Evolutionary conservation across 1,284 basidiomycete genomes (phyloP).

Genomic region (Cystobasidiaceae sp.): DNA sequence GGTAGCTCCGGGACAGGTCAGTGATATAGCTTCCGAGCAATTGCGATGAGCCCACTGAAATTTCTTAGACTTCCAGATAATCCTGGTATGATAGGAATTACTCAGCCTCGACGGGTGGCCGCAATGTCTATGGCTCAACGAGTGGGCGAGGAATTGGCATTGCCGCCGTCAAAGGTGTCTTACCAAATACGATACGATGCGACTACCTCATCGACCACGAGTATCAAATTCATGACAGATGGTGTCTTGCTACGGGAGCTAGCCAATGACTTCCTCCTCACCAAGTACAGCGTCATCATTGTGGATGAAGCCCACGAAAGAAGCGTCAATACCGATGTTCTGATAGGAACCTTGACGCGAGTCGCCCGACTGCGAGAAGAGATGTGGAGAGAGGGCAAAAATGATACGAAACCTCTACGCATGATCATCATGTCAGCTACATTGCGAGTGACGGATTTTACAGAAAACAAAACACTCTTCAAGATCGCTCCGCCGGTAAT

Average conservation of each 20-base stretch:
- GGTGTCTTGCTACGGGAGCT: slow-evolving; percentile 93
- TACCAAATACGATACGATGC: slow-evolving; percentile 98
- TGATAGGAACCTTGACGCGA: slow-evolving; percentile 90
- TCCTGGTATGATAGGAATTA: slow-evolving; percentile 96
- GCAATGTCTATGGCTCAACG: slow-evolving; percentile 92
- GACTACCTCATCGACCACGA: slow-evolving; percentile 78
- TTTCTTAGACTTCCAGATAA: slow-evolving; percentile 59
- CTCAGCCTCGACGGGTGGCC: slow-evolving; percentile 94
- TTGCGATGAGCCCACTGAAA: background rate
- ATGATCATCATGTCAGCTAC: slow-evolving; percentile 99
- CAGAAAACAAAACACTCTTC: slow-evolving; percentile 79
- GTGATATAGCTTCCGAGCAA: background rate
- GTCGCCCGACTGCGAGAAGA: slow-evolving; percentile 82
- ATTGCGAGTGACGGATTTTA: slow-evolving; percentile 87
- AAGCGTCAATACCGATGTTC: slow-evolving; percentile 95
- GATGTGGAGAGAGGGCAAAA: slow-evolving; percentile 71
- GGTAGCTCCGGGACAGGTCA: slow-evolving; percentile 71
- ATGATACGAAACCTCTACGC: slow-evolving; percentile 69
- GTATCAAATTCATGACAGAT: slow-evolving; percentile 99
- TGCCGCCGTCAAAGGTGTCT: slow-evolving; percentile 68
- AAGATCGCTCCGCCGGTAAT: slow-evolving; percentile 78
- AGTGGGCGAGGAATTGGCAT: slow-evolving; percentile 78
- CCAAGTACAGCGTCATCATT: slow-evolving; percentile 87
- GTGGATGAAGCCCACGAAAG: slow-evolving; percentile 98
- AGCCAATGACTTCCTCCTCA: slow-evolving; percentile 80